phyloP scores from a whole-genome alignment of 208 protist species.

The Tetramitus jugosus region DNA sequence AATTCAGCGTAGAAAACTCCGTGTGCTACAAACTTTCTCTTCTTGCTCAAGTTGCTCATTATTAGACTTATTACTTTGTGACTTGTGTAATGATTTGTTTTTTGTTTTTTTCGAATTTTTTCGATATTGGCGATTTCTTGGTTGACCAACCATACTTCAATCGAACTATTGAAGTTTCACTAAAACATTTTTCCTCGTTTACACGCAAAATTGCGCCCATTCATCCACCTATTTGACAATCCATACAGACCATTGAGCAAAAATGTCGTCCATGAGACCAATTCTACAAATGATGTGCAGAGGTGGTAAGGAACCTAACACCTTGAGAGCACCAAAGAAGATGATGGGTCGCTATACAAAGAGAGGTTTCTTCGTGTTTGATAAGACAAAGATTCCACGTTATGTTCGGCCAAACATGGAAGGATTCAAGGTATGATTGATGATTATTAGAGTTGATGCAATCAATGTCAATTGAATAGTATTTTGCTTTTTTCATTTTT shows the following conservation, averaged over 20 bases:
- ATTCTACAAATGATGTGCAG: not conserved
- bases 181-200: not conserved
- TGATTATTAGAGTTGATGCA: not conserved
- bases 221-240: not conserved
- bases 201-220: too few species aligned
- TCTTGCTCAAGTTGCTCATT: too few species aligned
- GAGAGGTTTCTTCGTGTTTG: not conserved
- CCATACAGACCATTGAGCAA: not conserved
- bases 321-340: not conserved
- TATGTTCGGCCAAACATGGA: not conserved
- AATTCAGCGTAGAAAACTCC: slow-evolving; percentile 99
- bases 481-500: too few species aligned
- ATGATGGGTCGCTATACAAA: not conserved
- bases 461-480: too few species aligned
- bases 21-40: slow-evolving; percentile 83
- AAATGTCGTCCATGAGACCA: not conserved
- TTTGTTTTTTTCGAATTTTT: not conserved
- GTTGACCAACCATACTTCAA: not conserved
- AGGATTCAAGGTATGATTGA: not conserved
- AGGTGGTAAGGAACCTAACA: not conserved
- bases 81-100: not conserved
- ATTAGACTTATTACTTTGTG: not conserved
- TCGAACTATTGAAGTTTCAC: not conserved
- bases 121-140: not conserved
- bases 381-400: not conserved